Evolutionary conservation across 176 grass and related monocot genomes (phyloP).

Genomic region (Ananas comosus): DNA sequence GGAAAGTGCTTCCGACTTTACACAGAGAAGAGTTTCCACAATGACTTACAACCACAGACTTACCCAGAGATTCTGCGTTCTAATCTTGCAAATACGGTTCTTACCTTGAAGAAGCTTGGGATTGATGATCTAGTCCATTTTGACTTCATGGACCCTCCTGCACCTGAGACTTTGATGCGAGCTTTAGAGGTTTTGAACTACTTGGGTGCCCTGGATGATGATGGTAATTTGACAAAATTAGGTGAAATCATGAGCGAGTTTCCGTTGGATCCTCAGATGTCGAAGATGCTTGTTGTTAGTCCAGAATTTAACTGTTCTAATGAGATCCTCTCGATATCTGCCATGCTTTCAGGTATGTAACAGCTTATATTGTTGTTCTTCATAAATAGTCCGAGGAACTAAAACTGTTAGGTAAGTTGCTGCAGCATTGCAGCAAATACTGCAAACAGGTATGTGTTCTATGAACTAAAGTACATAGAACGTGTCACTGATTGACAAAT

Average conservation of each 20-base stretch:
- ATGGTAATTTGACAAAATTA: constrained; percentile 75
- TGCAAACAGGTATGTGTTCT: background rate
- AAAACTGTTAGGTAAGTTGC: background rate
- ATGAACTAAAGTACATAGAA: background rate
- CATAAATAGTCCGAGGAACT: background rate
- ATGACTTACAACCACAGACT: constrained; percentile 38
- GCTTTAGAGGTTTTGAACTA: constrained; percentile 95
- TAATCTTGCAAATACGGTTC: constrained; percentile 49
- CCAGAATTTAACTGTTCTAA: constrained; percentile 94
- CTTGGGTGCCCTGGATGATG: constrained; percentile 74
- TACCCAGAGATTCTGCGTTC: constrained; percentile 44
- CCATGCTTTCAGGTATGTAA: constrained; percentile 87
- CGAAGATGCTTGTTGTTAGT: constrained; percentile 95
- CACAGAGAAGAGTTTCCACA: constrained; percentile 35
- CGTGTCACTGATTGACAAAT: background rate
- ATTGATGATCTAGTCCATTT: constrained; percentile 60
- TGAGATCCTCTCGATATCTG: constrained; percentile 90
- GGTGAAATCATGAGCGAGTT: constrained; percentile 96
- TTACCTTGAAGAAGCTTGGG: constrained; percentile 46
- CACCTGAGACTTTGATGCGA: constrained; percentile 87
- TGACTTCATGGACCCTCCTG: constrained; percentile 74
- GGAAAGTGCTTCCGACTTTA: constrained; percentile 64
- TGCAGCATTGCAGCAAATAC: background rate
- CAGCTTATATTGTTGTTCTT: constrained; percentile 5
- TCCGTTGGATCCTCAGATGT: constrained; percentile 93